Evolutionary conservation across 129 eudicot species (phyloP).

Genomic region (Helichrysum umbraculigerum): DNA sequence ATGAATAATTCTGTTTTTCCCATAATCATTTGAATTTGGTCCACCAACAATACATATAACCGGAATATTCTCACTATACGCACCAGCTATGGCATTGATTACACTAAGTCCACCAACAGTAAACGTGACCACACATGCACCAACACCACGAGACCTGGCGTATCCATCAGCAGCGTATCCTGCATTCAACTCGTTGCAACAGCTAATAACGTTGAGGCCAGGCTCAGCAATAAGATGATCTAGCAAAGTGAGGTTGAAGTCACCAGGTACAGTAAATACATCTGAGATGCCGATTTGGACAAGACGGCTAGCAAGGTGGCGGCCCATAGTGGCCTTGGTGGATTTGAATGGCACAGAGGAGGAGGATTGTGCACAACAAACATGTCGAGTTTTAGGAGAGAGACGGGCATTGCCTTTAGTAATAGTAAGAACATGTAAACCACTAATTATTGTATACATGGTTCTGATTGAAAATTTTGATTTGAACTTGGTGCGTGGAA

Average conservation of each 20-base stretch:
- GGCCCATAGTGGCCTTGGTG: neutral
- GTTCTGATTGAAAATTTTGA: neutral
- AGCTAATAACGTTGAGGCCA: neutral
- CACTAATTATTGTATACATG: neutral
- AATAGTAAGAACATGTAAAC: too few relatives aligned
- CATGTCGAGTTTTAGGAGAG: neutral
- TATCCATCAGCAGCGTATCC: conserved; percentile 2
- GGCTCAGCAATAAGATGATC: neutral
- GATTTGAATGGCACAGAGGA: neutral
- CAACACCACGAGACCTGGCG: conserved; percentile 5
- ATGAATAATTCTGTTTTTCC: neutral
- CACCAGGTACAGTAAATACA: neutral
- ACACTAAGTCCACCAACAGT: conserved; percentile 12
- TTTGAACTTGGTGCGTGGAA: neutral
- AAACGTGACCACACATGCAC: conserved; percentile 3
- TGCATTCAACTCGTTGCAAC: conserved; percentile 13
- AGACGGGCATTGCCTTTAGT: neutral
- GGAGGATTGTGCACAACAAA: neutral
- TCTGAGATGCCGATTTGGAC: neutral
- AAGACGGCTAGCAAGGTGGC: neutral
- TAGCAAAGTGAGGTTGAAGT: neutral
- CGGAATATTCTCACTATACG: neutral
- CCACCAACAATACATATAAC: neutral
- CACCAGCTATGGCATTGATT: neutral
- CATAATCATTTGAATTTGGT: conserved; percentile 3